Evolutionary conservation across 345 rosid species (phyloP), one percentile per base, ranked within the genome.

Genomic region (Dimocarpus longan): DNA sequence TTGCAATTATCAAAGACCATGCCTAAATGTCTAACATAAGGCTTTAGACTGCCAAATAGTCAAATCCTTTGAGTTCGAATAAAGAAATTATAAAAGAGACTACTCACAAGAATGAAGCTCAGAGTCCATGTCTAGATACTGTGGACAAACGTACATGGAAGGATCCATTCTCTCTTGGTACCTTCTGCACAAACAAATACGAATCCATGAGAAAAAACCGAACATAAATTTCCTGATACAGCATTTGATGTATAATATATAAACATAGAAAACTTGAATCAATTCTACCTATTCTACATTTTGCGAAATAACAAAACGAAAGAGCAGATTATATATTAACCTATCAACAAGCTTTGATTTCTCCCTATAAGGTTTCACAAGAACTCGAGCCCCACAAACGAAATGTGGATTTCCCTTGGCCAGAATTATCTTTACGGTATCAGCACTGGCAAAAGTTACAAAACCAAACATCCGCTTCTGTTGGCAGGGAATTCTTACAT

Each of bases 391-490:
- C 5, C 89, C 90, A 5, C 93, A 86, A n/a, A 91, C 90, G 75
- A 78, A 91, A 86, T 91, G 95, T 8, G 95, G 93, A 80, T 91
- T 90, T 50, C 93, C 92, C 81, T 88, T 90, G 0, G 89, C 88
- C 80, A 90, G 80, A 60, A 91, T 86, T 70, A 78, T 80, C 73
- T 88, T 85, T 76, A 87, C 93, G 0, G 95, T 90, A 19, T 88
- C 91, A 42, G 92, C 78, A 66, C 81, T 76, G 72, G 71, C 90
- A 76, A 91, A 91, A 13, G 93, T 88, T 63, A 91, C 95, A 15
- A 91, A 91, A 2, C 95, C 95, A 40, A 90, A 91, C 95, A 90
- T 91, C 66, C 95, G 80, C 68, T 87, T 87, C 82, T 90, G 87
- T 44, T 90, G 93, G 85, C 91, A 91, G 8, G 95, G 95, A 74